Percentiles rank a stretch among this genome's conserved stretches.
Evolutionary conservation across 306 rosid genomes (phyloP).

Genomic region (Cucurbita pepo): DNA sequence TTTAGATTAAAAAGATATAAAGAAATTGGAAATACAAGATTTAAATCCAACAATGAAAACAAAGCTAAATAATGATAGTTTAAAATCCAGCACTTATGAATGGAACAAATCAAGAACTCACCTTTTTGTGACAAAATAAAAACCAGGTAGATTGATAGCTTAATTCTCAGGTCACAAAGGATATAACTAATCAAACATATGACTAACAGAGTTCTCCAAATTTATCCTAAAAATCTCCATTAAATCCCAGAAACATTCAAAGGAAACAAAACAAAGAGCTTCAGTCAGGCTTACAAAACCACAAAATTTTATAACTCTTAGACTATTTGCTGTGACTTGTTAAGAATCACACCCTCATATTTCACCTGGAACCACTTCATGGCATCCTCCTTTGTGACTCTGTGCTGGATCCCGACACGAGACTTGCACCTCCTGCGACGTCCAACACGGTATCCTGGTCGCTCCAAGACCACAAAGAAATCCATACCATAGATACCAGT

Average conservation of each 20-base stretch:
- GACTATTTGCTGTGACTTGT: conserved; percentile 44
- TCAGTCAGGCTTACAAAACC: background rate
- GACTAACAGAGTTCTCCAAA: background rate
- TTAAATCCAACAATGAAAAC: too few species aligned
- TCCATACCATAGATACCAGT: conserved; percentile 90
- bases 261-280: background rate
- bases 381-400: conserved; percentile 73
- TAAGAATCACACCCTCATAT: conserved; percentile 80
- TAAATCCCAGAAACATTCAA: background rate
- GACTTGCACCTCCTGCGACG: conserved; percentile 75
- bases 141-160: background rate
- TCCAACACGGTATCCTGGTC: conserved; percentile 75
- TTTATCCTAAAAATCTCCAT: background rate
- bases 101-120: too few species aligned
- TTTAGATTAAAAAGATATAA: too few species aligned
- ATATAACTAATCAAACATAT: background rate
- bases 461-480: conserved; percentile 64
- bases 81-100: too few species aligned
- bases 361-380: conserved; percentile 95
- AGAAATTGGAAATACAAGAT: too few species aligned
- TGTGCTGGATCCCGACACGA: conserved; percentile 70
- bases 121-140: background rate
- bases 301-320: conserved; percentile 2
- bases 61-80: too few species aligned
- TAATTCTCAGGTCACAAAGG: background rate